Conservation (phyloP, 2,329 filamentous ascomycete species). For the Akanthomyces muscarius region DNA sequence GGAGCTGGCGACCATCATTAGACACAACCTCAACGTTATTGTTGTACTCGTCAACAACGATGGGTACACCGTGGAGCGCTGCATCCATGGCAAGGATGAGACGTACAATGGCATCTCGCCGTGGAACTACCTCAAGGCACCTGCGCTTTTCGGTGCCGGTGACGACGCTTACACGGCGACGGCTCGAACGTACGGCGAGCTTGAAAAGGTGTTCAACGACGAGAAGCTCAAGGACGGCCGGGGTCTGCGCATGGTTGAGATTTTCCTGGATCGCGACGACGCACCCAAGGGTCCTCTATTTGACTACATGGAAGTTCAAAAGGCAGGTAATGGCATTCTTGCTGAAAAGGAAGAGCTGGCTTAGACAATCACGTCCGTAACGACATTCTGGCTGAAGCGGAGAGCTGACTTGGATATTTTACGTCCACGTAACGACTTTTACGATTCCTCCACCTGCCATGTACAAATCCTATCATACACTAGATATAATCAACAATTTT, state of each 20-base stretch:
- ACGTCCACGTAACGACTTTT: not conserved
- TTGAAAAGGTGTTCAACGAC: constrained; percentile 33
- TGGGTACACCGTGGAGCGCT: constrained; percentile 56
- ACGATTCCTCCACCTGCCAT: not conserved
- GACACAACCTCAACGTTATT: constrained; percentile 44
- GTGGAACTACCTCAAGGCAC: constrained; percentile 49
- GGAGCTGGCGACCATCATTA: constrained; percentile 61
- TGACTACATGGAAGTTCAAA: constrained; percentile 20
- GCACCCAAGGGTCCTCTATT: constrained; percentile 24
- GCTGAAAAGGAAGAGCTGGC: constrained; percentile 8
- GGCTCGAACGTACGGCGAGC: constrained; percentile 42
- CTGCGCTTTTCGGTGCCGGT: constrained; percentile 44
- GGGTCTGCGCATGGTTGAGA: constrained; percentile 32
- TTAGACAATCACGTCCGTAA: not conserved
- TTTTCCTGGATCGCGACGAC: constrained; percentile 32
- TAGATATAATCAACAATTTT: not conserved
- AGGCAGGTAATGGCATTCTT: constrained; percentile 15
- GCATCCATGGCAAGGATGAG: constrained; percentile 51
- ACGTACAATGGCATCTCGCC: constrained; percentile 52
- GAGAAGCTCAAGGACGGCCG: constrained; percentile 20
- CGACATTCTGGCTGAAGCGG: no score
- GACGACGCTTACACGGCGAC: constrained; percentile 35
- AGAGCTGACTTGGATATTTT: no score
- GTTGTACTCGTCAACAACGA: constrained; percentile 56
- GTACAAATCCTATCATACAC: not conserved